Base-by-base conservation (phyloP, 2,329 filamentous ascomycete species). In the Sclerotinia trifoliorum region DNA sequence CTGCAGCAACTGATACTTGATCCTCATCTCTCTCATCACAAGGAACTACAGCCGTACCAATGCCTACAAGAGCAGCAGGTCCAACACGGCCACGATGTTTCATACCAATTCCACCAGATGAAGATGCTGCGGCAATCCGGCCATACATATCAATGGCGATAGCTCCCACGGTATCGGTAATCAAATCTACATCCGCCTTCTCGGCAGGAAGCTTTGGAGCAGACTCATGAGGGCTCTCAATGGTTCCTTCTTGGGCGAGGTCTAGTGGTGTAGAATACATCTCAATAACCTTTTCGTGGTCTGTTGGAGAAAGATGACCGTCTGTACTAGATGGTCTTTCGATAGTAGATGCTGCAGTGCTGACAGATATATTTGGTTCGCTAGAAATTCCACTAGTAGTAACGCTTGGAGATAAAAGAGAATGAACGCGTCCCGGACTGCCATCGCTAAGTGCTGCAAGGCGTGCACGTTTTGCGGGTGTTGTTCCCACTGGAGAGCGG, bases 21-120 rank as follows among this genome's bases (percentile, higher is more conserved):
- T 92, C 87, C 8, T 86, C 81, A 75, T 97, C 94, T 42, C 86
- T 84, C 2, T 86, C 82, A 70, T 93, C 88, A 35, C 84, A 82
- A 1, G 94, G 94, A n/a, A 97, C 86, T 39, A 99, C 90, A 48
- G 92, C 91, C 26, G 93, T 94, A 67, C 95, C 95, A 65, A 98
- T 88, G 10, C 95, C 94, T 19, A 98, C 92, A 21, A 99, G 84
- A 26, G 95, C 95, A 46, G 95, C 96, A 44, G 95, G 95, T 0
- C 95, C 96, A 71, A 97, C 86, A 48, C 95, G 90, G 7, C 95
- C 96, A 70, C 88, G 88, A 78, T 97, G 94, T 78, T 99, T 99
- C 94, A 99, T 97, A 39, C 95, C 94, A 77, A 99, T 99, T 1
- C 95, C 95, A 7, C 95, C 95, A 21, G 96, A 99, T 2, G 95